Percentiles rank a stretch among this genome's conserved stretches.
phyloP scores from a whole-genome alignment of 2,329 filamentous ascomycete genomes.

The Neodidymelliopsis sp. region DNA sequence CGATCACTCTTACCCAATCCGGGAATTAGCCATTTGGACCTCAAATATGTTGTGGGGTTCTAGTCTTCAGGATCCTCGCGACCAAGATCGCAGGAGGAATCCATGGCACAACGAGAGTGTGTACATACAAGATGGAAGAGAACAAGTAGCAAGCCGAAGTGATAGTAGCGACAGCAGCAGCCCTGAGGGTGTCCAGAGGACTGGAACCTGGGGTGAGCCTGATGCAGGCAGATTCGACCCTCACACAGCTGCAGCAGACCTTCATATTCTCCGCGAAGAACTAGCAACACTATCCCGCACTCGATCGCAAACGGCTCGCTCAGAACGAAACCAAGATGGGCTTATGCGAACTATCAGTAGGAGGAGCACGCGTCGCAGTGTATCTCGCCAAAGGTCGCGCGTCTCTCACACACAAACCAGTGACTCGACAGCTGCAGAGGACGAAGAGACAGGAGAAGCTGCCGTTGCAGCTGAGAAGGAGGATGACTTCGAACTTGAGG shows the following conservation, averaged over 20 bases:
- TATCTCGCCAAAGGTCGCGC: constrained; percentile 20
- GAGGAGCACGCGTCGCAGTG: constrained; percentile 33
- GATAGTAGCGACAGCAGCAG: constrained; percentile 28
- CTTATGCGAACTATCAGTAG: constrained; percentile 37
- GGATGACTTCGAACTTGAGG: constrained; percentile 71
- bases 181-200: constrained; percentile 41
- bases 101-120: constrained; percentile 46
- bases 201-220: constrained; percentile 68
- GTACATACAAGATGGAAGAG: constrained; percentile 26
- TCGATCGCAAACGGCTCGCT: constrained; percentile 33
- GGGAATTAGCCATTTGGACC: not conserved
- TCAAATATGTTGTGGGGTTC: constrained; percentile 34
- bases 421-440: constrained; percentile 19
- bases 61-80: constrained; percentile 24
- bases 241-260: constrained; percentile 65
- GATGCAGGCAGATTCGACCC: constrained; percentile 64
- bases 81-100: constrained; percentile 38
- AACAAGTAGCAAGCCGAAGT: constrained; percentile 22
- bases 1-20: constrained; percentile 1
- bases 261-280: constrained; percentile 63
- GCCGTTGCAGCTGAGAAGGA: constrained; percentile 55
- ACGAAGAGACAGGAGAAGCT: constrained; percentile 33
- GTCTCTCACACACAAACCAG: constrained; percentile 19
- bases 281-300: constrained; percentile 62
- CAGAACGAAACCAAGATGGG: constrained; percentile 33